Evolutionary conservation across 352 stramenopile genomes (phyloP).

Genomic region (Pythium biforme): DNA sequence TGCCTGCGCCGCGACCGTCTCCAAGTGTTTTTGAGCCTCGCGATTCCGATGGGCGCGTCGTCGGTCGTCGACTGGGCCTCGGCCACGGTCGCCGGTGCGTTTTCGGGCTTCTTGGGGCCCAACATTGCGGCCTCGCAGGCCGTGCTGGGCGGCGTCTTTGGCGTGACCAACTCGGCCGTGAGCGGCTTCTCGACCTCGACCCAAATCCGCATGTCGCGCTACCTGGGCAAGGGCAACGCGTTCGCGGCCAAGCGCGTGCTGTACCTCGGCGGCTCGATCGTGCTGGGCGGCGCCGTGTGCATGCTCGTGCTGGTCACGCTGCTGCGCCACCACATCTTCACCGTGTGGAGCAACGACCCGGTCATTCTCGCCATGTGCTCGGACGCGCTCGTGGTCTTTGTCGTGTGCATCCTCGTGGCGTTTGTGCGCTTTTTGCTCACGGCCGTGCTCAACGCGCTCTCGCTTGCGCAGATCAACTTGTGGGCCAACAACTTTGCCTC

Average conservation of each 20-base stretch:
- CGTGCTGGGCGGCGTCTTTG: conserved; percentile 44
- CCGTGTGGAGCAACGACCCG: conserved; percentile 43
- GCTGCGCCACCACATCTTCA: conserved; percentile 42
- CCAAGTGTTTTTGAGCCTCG: conserved; percentile 46
- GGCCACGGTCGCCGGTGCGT: conserved; percentile 38
- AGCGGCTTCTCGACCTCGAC: conserved; percentile 46
- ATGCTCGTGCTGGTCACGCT: conserved; percentile 38
- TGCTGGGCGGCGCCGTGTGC: conserved; percentile 31
- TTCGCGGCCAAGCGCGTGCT: conserved; percentile 44
- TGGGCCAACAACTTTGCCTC: conserved; percentile 54
- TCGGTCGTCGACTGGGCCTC: conserved; percentile 51
- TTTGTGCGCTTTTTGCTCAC: conserved; percentile 50
- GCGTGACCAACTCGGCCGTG: conserved; percentile 45
- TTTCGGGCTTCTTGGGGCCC: conserved; percentile 44
- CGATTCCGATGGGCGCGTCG: conserved; percentile 50
- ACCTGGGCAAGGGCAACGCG: conserved; percentile 44
- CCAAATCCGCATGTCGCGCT: conserved; percentile 57
- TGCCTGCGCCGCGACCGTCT: conserved; percentile 40
- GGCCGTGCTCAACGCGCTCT: conserved; percentile 44
- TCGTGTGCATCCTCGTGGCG: conserved; percentile 51
- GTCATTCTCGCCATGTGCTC: conserved; percentile 46
- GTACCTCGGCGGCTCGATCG: conserved; percentile 38
- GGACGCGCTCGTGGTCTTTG: conserved; percentile 40
- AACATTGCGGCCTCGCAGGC: conserved; percentile 50
- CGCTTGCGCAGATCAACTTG: conserved; percentile 46